A percentile compares a stretch with the other conserved stretches of the same genome.
Conservation (phyloP, 176 grass and related monocot genomes). For the Otatea glauca region DNA sequence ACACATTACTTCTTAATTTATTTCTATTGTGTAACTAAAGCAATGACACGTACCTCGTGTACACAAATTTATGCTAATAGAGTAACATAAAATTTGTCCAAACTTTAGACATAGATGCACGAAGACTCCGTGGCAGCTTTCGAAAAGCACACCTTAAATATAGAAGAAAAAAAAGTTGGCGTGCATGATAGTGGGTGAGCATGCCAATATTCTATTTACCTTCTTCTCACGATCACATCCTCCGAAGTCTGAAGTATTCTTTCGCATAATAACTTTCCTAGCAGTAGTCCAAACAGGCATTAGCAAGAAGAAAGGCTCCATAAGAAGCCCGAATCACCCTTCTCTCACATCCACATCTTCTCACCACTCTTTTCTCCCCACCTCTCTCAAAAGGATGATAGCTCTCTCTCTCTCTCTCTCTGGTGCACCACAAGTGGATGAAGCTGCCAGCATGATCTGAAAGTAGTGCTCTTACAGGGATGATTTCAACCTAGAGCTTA, state of each 20-base stretch:
- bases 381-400: background rate
- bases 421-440: background rate
- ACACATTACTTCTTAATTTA: background rate
- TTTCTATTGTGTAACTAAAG: background rate
- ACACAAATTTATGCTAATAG: background rate
- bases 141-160: background rate
- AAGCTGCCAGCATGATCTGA: constrained; percentile 27
- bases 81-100: background rate
- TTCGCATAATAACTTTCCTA: constrained; percentile 26
- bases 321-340: constrained; percentile 20
- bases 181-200: background rate
- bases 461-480: background rate
- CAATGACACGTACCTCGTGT: background rate
- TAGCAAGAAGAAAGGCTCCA: background rate
- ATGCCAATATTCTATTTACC: constrained; percentile 26
- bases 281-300: constrained; percentile 11
- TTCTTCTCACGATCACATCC: background rate
- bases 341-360: constrained; percentile 13
- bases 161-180: background rate
- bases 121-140: background rate
- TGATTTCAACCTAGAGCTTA: background rate
- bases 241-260: constrained; percentile 26
- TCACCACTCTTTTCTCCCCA: background rate
- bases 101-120: background rate
- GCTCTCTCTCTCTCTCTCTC: background rate